A percentile compares a stretch with the other conserved stretches of the same genome.
Evolutionary conservation across 148 eudicot species (phyloP).

Genomic region (Chenopodium album): DNA sequence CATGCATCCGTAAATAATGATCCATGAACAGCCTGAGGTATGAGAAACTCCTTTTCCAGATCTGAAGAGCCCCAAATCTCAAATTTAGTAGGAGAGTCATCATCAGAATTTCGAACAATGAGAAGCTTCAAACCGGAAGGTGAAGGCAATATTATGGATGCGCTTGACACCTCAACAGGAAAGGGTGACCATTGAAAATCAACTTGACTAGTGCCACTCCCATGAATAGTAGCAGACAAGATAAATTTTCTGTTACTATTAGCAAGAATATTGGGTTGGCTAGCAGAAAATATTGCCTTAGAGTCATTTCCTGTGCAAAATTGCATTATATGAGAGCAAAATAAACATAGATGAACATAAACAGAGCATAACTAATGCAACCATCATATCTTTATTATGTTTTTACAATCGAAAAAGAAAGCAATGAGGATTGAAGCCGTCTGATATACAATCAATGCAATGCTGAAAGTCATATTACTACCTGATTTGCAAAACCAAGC

Average conservation of each 20-base stretch:
- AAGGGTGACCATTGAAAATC: conserved; percentile 80
- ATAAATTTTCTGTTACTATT: conserved; percentile 65
- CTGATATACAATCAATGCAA: background rate
- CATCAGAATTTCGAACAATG: conserved; percentile 63
- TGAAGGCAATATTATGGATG: conserved; percentile 66
- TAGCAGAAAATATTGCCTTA: conserved; percentile 62
- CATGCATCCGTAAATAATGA: conserved; percentile 84
- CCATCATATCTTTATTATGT: no score
- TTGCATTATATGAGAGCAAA: background rate
- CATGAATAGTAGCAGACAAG: conserved; percentile 44
- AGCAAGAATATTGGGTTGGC: conserved; percentile 73
- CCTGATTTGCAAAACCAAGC: conserved; percentile 73
- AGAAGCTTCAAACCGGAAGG: conserved; percentile 93
- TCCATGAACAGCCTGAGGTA: conserved; percentile 74
- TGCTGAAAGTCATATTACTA: conserved; percentile 32
- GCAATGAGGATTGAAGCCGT: background rate
- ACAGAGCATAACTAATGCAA: no score
- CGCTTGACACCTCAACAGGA: conserved; percentile 72
- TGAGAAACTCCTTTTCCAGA: conserved; percentile 64
- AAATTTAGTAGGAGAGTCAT: conserved; percentile 67
- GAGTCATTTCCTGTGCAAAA: conserved; percentile 48
- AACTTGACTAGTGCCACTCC: conserved; percentile 32
- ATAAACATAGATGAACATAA: background rate
- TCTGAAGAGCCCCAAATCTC: conserved; percentile 77
- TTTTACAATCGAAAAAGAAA: no score